A percentile compares a stretch with the other conserved stretches of the same genome.
Evolutionary conservation across 1,284 basidiomycete species (phyloP).

Genomic region (Ceratobasidium papillatum): DNA sequence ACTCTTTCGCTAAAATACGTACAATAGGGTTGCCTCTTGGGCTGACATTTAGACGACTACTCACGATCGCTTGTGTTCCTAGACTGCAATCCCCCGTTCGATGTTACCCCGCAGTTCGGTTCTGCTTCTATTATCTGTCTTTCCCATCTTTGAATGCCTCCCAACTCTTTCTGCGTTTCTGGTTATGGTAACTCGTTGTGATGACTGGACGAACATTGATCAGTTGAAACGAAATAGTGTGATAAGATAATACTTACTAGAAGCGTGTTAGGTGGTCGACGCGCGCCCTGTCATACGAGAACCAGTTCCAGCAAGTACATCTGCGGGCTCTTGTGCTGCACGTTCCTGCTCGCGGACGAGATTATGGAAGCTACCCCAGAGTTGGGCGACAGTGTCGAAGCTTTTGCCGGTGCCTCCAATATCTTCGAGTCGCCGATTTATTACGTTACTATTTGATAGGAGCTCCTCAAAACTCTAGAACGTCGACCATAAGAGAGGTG

Average conservation of each 20-base stretch:
- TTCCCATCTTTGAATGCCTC: slow-evolving; percentile 20
- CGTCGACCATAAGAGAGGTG: not conserved
- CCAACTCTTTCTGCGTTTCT: slow-evolving; percentile 19
- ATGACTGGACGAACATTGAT: slow-evolving; percentile 34
- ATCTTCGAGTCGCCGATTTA: slow-evolving; percentile 93
- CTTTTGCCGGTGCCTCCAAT: slow-evolving; percentile 91
- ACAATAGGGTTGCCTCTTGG: slow-evolving; percentile 70
- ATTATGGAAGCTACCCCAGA: slow-evolving; percentile 86
- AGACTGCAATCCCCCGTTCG: slow-evolving; percentile 31
- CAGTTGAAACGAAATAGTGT: slow-evolving; percentile 13
- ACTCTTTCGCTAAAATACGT: not conserved
- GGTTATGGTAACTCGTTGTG: slow-evolving; percentile 8
- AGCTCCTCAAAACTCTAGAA: slow-evolving; percentile 88
- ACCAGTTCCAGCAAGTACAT: slow-evolving; percentile 60
- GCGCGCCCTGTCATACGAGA: slow-evolving; percentile 22
- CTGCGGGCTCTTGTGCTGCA: slow-evolving; percentile 51
- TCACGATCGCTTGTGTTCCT: slow-evolving; percentile 52
- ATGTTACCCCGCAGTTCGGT: slow-evolving; percentile 33
- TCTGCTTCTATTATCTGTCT: slow-evolving; percentile 9
- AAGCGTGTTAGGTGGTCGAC: not conserved
- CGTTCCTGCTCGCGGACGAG: slow-evolving; percentile 69
- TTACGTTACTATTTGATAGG: slow-evolving; percentile 83
- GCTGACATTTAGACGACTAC: slow-evolving; percentile 65
- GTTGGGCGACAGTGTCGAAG: slow-evolving; percentile 86
- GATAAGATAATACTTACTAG: not conserved